phyloP scores from a whole-genome alignment of 805 yeast species.

The Candida pini region DNA sequence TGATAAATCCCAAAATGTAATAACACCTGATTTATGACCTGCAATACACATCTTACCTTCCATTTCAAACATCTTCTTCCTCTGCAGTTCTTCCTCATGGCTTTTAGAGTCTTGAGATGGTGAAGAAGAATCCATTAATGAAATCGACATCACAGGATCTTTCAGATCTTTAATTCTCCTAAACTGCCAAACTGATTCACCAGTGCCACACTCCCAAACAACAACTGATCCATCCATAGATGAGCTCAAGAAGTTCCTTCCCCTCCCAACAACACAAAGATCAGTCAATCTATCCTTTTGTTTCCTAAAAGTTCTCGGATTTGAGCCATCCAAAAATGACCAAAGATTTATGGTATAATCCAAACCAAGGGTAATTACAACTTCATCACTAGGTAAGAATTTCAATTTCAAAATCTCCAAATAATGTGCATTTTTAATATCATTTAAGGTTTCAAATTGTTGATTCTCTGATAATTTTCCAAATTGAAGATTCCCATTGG shows the following conservation, averaged over 20 bases:
- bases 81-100: slow-evolving; percentile 28
- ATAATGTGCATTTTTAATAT: slow-evolving; percentile 41
- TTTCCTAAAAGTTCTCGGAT: slow-evolving; percentile 45
- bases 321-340: slow-evolving; percentile 43
- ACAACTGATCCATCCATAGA: slow-evolving; percentile 49
- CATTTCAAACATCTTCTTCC: slow-evolving; percentile 40
- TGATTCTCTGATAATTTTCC: slow-evolving; percentile 3
- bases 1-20: slow-evolving; percentile 39
- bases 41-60: slow-evolving; percentile 37
- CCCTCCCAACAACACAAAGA: slow-evolving; percentile 50
- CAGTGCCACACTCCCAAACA: slow-evolving; percentile 70
- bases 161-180: slow-evolving; percentile 27
- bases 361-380: slow-evolving; percentile 48
- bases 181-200: slow-evolving; percentile 37
- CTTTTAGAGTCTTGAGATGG: slow-evolving; percentile 1
- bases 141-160: slow-evolving; percentile 31
- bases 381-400: slow-evolving; percentile 64
- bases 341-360: slow-evolving; percentile 61
- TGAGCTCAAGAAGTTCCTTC: slow-evolving; percentile 59
- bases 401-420: slow-evolving; percentile 36
- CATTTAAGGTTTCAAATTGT: neutral
- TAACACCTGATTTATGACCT: slow-evolving; percentile 36
- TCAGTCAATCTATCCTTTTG: slow-evolving; percentile 48
- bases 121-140: slow-evolving; percentile 11
- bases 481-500: slow-evolving; percentile 11